Base-by-base conservation (phyloP, 2,329 filamentous ascomycete genomes). In the Raffaelea deltoideospora region DNA sequence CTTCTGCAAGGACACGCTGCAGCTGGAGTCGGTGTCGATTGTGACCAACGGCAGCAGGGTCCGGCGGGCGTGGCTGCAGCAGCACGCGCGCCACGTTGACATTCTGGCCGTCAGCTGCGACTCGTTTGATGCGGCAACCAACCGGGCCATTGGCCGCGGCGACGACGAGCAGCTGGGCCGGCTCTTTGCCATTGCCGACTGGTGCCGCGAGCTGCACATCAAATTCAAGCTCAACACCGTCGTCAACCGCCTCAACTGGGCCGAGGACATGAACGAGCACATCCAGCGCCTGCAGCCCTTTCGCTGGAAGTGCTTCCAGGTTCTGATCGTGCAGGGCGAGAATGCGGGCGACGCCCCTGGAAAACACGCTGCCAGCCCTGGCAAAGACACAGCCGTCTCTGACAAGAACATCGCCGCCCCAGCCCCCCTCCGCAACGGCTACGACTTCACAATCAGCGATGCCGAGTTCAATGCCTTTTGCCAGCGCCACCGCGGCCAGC, bases 141-240 rank as follows among this genome's bases (percentile, higher is more conserved):
- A 33, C 15, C 24, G 24, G 5, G 9, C 15, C 14, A 33, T 33
- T 19, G 32, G 32, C 21, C 32, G 32, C 32, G 32, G 24, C 15
- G 10, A 17, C 3, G 24, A 24, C 15, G 33, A 34, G 11, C 33
- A 34, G 9, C 23, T 34, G 13, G 10, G 21, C 15, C 18, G 17
- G 33, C 24, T 34, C 10, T 34, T 27, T 18, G 17, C 15, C 4
- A 34, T 34, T 20, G 33, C 33, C 23, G 24, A 26, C 20, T 34
- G 33, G 33, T 28, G 24, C 15, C 33, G 23, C 17, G 10, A 28
- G 8, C 28, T 7, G 17, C 23, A 34, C 10, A 34, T 34, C 33
- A 34, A 34, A n/a, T 34, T 34, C 33, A 34, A 34, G 33, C 24
- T 34, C 22, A 34, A 34, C 18, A 34, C 24, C 3, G 33, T 34